Conservation (phyloP, 306 rosid species). For the Macrotyloma uniflorum region DNA sequence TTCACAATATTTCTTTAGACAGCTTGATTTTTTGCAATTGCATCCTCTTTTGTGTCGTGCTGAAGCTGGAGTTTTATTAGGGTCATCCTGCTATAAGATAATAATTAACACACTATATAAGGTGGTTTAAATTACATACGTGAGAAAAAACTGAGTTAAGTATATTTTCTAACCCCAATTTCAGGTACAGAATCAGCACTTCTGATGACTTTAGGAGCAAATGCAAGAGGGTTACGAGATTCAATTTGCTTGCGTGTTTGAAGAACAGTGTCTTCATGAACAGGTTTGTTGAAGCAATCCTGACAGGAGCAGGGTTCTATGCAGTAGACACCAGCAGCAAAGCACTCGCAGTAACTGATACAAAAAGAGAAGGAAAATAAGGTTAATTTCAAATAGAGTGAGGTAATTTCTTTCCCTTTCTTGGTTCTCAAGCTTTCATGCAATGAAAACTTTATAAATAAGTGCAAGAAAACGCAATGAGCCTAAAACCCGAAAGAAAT, state of each 20-base stretch:
- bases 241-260: slow-evolving; percentile 86
- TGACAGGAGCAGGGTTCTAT: slow-evolving; percentile 86
- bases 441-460: background rate
- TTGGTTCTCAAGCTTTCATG: background rate
- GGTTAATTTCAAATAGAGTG: slow-evolving; percentile 6
- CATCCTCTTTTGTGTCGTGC: slow-evolving; percentile 95
- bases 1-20: slow-evolving; percentile 94
- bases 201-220: slow-evolving; percentile 96
- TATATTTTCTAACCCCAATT: slow-evolving; percentile 64
- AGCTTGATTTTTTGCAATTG: slow-evolving; percentile 95
- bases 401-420: background rate
- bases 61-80: slow-evolving; percentile 89
- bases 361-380: background rate
- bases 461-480: background rate
- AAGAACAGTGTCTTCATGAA: slow-evolving; percentile 79
- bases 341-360: slow-evolving; percentile 89
- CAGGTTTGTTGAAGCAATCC: slow-evolving; percentile 87
- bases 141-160: slow-evolving; percentile 1
- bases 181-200: slow-evolving; percentile 69
- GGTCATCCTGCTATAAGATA: slow-evolving; percentile 64
- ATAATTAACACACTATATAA: slow-evolving; percentile 21
- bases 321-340: slow-evolving; percentile 93
- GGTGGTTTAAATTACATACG: slow-evolving; percentile 17
- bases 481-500: no score
- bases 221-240: slow-evolving; percentile 95